Percentiles rank a stretch among this genome's conserved stretches.
Conservation (phyloP, 305 asterid species). For the Petunia hybrid region DNA sequence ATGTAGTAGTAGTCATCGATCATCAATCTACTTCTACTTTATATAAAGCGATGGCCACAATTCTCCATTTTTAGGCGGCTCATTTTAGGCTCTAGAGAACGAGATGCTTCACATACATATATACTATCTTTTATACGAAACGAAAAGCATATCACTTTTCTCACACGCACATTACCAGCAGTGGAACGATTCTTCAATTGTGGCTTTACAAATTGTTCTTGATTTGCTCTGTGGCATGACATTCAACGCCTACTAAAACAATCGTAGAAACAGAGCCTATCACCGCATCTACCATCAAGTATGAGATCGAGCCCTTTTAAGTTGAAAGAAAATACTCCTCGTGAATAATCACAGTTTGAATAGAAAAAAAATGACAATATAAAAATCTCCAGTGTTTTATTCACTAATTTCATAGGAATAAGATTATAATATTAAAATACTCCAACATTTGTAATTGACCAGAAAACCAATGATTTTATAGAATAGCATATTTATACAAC, state of each 20-base stretch:
- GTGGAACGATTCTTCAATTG: background rate
- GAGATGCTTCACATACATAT: conserved; percentile 28
- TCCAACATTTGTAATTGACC: too few relatives aligned
- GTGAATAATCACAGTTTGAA: too few relatives aligned
- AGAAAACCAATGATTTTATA: too few relatives aligned
- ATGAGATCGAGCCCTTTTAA: background rate
- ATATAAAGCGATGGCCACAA: background rate
- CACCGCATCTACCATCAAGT: background rate
- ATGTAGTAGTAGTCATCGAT: background rate
- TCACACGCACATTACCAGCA: background rate
- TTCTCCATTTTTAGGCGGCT: background rate
- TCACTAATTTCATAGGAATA: too few relatives aligned
- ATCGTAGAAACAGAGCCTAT: background rate
- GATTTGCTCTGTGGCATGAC: background rate
- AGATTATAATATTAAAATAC: too few relatives aligned
- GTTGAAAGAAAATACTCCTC: too few relatives aligned
- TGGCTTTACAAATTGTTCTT: background rate
- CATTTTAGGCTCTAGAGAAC: background rate
- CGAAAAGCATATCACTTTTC: background rate
- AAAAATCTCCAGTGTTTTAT: too few relatives aligned
- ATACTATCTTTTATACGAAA: conserved; percentile 4
- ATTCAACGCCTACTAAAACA: background rate
- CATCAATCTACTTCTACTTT: conserved; percentile 23
- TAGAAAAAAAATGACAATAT: too few relatives aligned
- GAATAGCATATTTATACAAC: too few relatives aligned